Conservation (phyloP, 2,329 filamentous ascomycete species). For the Neocucurbitaria cava region DNA sequence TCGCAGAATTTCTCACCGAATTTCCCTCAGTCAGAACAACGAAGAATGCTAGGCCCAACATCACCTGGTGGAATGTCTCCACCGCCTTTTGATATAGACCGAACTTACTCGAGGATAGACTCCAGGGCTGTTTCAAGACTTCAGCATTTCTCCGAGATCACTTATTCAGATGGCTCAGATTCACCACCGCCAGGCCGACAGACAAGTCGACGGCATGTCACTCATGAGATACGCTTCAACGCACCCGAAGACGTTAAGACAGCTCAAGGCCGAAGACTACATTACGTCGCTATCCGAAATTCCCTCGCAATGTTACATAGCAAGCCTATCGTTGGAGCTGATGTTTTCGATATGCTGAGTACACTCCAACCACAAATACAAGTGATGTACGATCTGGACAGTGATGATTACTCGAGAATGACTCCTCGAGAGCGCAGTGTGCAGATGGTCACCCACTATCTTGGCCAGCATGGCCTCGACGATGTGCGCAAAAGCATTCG, state of each 20-base stretch:
- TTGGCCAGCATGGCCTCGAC: conserved; percentile 66
- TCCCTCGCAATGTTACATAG: conserved; percentile 71
- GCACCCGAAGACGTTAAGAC: conserved; percentile 58
- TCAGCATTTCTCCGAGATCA: conserved; percentile 20
- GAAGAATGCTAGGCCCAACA: conserved; percentile 35
- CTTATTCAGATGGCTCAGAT: conserved; percentile 10
- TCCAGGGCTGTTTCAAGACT: conserved; percentile 21
- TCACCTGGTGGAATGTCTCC: conserved; percentile 34
- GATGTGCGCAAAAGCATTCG: conserved; percentile 69
- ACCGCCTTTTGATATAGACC: conserved; percentile 41
- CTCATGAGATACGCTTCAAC: conserved; percentile 66
- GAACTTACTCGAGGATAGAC: conserved; percentile 20
- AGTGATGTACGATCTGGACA: conserved; percentile 59
- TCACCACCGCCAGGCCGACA: conserved; percentile 21
- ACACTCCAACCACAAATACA: conserved; percentile 69
- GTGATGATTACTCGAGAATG: conserved; percentile 27
- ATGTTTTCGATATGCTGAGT: conserved; percentile 67
- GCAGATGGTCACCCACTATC: conserved; percentile 66
- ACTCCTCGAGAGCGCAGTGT: conserved; percentile 57
- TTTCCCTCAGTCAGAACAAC: conserved; percentile 21
- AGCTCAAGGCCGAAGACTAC: conserved; percentile 59
- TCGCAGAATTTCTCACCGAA: conserved; percentile 22
- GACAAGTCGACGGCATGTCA: conserved; percentile 27
- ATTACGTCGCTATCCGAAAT: conserved; percentile 72
- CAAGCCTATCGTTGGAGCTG: conserved; percentile 69